Base-by-base conservation (phyloP, 441 rosid species). In the Metrosideros polymorpha region DNA sequence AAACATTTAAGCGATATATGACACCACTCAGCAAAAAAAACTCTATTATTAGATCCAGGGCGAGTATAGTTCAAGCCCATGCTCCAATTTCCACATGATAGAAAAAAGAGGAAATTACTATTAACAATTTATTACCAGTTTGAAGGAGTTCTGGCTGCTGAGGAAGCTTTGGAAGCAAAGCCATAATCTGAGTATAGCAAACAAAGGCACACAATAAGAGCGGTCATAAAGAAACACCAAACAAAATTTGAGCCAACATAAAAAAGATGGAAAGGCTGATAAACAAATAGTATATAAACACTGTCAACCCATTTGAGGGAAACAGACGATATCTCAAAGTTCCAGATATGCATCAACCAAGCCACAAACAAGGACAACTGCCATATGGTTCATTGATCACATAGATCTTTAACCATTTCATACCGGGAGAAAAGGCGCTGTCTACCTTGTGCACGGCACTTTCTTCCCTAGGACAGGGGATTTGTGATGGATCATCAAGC, bases 121-220 rank as follows among this genome's bases (percentile, higher is more conserved):
- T 53, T 85, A 88, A 90, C 90, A 82, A 54, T 71, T 84, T 84
- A 77, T 89, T 89, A 94, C 99, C 99, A 88, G 98, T 96, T 93
- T 98, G 99, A 83, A 98, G 99, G 85, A 98, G 90, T 86, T 96
- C 99, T 39, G 99, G 92, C 85, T 96, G 98, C 91, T 92, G 96
- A 83, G 99, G 98, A 92, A 95, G 95, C 90, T 93, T 91, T 43
- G 92, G 93, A 89, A 95, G 96, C 93, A 95, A 87, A 82, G 88
- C 86, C 94, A 94, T 92, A 91, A 95, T 92, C 96, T 95, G 91
- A 47, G 82, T 75, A 84, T 83, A 83, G 87, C 82, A 89, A 82
- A 63, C 86, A n/a, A 59, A 18, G n/a, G 76, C 90, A 56, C 83
- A 55, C 75, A 85, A 71, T 82, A 17, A 83, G 61, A 49, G 29